Evolutionary conservation across 108 stramenopile species (phyloP).

Genomic region (Fragilaria radians): DNA sequence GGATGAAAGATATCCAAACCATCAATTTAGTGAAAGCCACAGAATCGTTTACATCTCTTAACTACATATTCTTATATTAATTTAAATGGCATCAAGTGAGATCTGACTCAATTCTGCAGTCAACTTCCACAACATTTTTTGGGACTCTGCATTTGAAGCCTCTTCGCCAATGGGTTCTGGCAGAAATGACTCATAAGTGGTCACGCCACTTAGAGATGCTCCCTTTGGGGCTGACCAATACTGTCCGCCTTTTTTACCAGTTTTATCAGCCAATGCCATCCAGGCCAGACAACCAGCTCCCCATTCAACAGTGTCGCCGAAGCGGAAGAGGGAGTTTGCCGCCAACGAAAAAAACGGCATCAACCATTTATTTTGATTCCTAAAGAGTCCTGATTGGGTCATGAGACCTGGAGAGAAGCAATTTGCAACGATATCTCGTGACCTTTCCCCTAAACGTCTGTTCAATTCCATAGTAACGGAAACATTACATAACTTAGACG

Average conservation of each 20-base stretch:
- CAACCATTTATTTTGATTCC: conserved; percentile 15
- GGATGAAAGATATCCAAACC: no score
- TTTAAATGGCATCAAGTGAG: no score
- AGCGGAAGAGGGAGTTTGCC: conserved; percentile 8
- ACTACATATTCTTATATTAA: no score
- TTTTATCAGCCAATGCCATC: conserved; percentile 16
- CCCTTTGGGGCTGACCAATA: conserved; percentile 12
- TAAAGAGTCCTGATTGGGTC: conserved; percentile 22
- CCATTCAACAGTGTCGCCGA: conserved; percentile 14
- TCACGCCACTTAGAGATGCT: conserved; percentile 1
- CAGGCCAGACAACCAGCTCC: conserved; percentile 13
- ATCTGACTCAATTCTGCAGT: not conserved
- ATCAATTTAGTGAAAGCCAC: no score
- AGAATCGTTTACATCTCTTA: no score
- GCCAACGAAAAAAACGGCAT: not conserved
- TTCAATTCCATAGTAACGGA: conserved; percentile 17
- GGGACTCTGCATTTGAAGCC: not conserved
- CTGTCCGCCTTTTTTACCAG: conserved; percentile 1
- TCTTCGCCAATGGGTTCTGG: not conserved
- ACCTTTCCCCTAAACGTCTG: conserved; percentile 2
- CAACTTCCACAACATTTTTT: not conserved
- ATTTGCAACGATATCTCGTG: conserved; percentile 9
- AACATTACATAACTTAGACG: conserved; percentile 30
- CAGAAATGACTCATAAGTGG: not conserved
- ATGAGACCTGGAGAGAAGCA: conserved; percentile 36